Evolutionary conservation across 805 yeast species (phyloP), one percentile per base, ranked within the genome.

Genomic region (Lipomyces sp.): DNA sequence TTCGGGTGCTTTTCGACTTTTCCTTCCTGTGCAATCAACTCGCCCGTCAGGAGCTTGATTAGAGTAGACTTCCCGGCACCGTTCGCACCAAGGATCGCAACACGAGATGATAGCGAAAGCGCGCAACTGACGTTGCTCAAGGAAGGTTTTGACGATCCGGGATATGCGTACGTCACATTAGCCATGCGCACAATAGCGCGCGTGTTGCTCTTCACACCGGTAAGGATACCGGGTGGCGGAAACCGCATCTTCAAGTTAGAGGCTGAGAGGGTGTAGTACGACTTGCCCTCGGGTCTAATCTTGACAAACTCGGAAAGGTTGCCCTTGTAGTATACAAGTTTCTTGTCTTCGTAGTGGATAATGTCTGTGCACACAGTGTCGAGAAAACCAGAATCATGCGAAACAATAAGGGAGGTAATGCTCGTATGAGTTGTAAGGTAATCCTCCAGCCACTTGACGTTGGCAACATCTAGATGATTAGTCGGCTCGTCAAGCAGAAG

Each of bases 51-150:
- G 47, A 93, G 75, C 71, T 91, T 91, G 71, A 93, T 91, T 65
- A 93, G 78, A 16, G 98, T 91, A 11, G 97, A 88, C 70, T 91
- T 91, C 74, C 98, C 98, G 46, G 98, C 98, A 77, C 98, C 98
- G 69, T 91, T 91, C 56, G 98, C 97, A 49, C 98, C 98, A 51
- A 93, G 73, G 63, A 93, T 82, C 40, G 98, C 98, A 58, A 91
- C 96, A 73, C 98, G 83, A 31, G 98, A 91, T n/a, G 96, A 86
- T 60, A 91, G 75, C 2, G 96, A 86, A 53, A 93, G 76, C n/a
- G 96, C 85, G 70, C 95, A 86, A 1, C 95, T 84, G 34, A 89
- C 93, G 65, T 86, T 65, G 28, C 69, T 66, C 63, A 91, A 74
- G 2, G 95, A 86, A 31, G 96, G 95, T 67, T 86, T 86, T 18